phyloP scores from a whole-genome alignment of 306 rosid genomes.

The Senna tora region DNA sequence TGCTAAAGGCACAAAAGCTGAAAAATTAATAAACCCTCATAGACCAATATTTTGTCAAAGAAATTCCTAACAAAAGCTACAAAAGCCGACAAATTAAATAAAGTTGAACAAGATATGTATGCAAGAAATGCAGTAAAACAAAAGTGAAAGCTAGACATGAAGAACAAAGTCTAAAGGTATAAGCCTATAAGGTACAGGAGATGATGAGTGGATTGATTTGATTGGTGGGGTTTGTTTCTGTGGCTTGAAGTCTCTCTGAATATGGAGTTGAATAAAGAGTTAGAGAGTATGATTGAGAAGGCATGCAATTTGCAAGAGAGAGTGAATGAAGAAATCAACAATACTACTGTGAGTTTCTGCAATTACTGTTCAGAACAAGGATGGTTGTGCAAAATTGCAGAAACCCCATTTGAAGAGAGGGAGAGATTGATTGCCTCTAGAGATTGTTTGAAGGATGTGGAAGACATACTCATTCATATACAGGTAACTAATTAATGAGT shows the following conservation, averaged over 20 bases:
- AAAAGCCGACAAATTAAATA: not conserved
- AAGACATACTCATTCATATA: constrained; percentile 35
- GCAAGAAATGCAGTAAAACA: not conserved
- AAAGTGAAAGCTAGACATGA: not conserved
- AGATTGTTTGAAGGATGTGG: constrained; percentile 41
- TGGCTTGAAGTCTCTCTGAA: not conserved
- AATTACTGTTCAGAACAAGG: constrained; percentile 39
- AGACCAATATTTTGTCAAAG: too few species aligned
- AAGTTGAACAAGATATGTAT: not conserved
- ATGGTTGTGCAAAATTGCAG: constrained; percentile 27
- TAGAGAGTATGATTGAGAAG: constrained; percentile 11
- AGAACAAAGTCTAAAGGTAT: constrained; percentile 12
- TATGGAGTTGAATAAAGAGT: not conserved
- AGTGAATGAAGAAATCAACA: constrained; percentile 33
- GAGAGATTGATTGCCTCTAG: constrained; percentile 36
- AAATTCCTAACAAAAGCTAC: not conserved
- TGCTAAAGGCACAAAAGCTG: too few species aligned
- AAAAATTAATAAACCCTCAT: too few species aligned
- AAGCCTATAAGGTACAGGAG: not conserved
- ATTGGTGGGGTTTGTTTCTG: not conserved
- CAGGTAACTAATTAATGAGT: constrained; percentile 34
- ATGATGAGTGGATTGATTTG: not conserved
- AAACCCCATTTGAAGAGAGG: constrained; percentile 42
- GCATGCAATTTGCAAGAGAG: constrained; percentile 12
- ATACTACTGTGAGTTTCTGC: constrained; percentile 32